Evolutionary conservation across 371 early-diverging fungal species (phyloP), one percentile per base, ranked within the genome.

Genomic region (Mycotypha africana): DNA sequence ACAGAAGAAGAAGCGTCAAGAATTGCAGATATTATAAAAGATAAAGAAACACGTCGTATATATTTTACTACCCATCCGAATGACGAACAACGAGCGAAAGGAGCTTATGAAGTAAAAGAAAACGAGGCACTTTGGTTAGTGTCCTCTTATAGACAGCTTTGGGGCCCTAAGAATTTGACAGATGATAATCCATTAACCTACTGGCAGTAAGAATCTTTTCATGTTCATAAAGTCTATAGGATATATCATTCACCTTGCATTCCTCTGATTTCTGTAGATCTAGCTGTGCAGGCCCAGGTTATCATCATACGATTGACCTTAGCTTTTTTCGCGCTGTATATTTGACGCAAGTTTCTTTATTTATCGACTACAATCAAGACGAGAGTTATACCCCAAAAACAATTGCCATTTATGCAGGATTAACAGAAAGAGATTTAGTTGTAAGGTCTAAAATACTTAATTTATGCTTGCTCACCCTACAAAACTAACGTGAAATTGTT

Each of bases 341-440:
- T 14, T 58, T 74, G 19, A 59, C 55, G 62, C 73, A 84, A 58
- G 60, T 93, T 9, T 80, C 88, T 0, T 50, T 97, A 3, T 91
- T 83, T 55, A 63, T 90, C 31, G 90, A 91, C 52, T 80, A 60
- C 45, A 76, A 76, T 39, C 82, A 85, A 54, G 98, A 98, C 56
- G 95, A 96, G 50, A 88, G 87, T 48, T 98, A 98, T 65, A 92
- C 94, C 2, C 96, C 98, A 2, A 75, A 79, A 51, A 67, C 70
- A 25, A 66, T 95, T 4, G 65, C 73, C 16, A 63, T 95, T 15
- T 62, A 84, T 21, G 86, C 84, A 4, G 95, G 97, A 1, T 84
- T 80, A 21, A 79, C 74, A n/a, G 56, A 65, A 14, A 76, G 86
- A 23, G 88, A 86, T 44, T 65, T 51, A 47, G 57, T 54, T 23